Evolutionary conservation across 306 rosid genomes (phyloP).

Genomic region (Crataegus laevigata): DNA sequence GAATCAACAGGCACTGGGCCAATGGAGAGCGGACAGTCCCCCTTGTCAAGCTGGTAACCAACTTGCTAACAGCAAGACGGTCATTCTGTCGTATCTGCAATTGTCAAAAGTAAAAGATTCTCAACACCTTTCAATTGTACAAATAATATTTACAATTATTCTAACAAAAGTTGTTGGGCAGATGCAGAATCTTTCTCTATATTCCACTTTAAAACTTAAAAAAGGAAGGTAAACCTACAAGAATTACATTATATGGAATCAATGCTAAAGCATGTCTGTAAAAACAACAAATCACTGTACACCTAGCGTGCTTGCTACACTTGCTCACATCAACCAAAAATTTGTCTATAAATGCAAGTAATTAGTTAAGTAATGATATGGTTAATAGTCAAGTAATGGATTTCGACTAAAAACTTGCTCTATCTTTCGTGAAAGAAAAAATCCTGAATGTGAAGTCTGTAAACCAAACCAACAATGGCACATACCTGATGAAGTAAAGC

Average conservation of each 20-base stretch:
- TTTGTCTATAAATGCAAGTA: neutral
- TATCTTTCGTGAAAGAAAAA: neutral
- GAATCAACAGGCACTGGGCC: constrained; percentile 93
- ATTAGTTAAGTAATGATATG: neutral
- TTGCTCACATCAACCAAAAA: neutral
- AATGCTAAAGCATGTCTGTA: neutral
- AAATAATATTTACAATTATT: neutral
- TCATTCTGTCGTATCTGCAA: constrained; percentile 96
- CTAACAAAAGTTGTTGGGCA: neutral
- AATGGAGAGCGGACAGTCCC: constrained; percentile 96
- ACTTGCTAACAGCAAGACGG: constrained; percentile 92
- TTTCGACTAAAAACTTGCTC: constrained; percentile 1
- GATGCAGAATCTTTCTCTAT: neutral
- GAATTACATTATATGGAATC: neutral
- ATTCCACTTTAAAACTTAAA: neutral
- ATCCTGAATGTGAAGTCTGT: neutral
- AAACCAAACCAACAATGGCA: constrained; percentile 19
- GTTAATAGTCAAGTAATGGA: neutral
- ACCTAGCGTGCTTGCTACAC: neutral
- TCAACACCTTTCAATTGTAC: constrained; percentile 12
- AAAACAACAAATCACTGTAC: neutral
- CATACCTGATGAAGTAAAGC: constrained; percentile 94
- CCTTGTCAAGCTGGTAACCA: constrained; percentile 95
- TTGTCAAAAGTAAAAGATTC: constrained; percentile 8
- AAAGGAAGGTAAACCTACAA: neutral